These are phyloP conservation scores for Aureobasidium melanogenum DNA, from an alignment of 2,329 filamentous ascomycete genomes.

Conservation along the genomic window DNA sequence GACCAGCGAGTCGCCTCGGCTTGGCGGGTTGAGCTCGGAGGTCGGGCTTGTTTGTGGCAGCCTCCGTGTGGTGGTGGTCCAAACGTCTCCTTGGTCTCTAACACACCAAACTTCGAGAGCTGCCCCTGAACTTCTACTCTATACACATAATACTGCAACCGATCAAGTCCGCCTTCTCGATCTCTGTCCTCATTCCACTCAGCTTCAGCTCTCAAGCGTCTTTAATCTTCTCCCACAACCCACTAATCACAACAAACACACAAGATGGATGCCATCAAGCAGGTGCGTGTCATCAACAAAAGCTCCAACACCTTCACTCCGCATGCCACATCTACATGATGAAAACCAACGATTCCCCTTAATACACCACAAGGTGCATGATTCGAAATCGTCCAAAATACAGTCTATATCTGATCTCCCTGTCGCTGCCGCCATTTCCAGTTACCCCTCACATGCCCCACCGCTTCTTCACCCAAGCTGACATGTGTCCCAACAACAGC, in stretches of 20 bases:
- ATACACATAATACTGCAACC: constrained; percentile 4
- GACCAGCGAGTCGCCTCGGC: not conserved
- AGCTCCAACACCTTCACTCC: constrained; percentile 19
- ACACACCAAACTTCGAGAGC: constrained; percentile 10
- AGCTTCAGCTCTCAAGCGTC: not conserved
- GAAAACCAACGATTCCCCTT: constrained; percentile 12
- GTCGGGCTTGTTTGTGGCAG: not conserved
- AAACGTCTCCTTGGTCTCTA: constrained; percentile 12
- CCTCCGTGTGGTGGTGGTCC: constrained; percentile 3
- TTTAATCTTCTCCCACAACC: not conserved
- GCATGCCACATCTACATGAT: constrained; percentile 6
- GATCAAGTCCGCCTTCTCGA: not conserved
- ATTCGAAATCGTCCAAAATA: constrained; percentile 12
- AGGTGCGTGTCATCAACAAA: constrained; percentile 23
- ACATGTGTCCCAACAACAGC: constrained; percentile 44
- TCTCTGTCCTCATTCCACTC: not conserved
- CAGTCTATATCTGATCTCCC: constrained; percentile 9
- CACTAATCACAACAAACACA: constrained; percentile 4
- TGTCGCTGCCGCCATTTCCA: not conserved
- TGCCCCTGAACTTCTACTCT: constrained; percentile 3
- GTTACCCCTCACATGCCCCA: constrained; percentile 14
- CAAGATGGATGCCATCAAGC: constrained; percentile 35
- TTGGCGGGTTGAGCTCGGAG: not conserved
- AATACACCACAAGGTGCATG: constrained; percentile 12
- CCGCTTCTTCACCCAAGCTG: constrained; percentile 14